Conservation (phyloP, 192 early-diverging fungal species). For the Backusella mclennaniae region DNA sequence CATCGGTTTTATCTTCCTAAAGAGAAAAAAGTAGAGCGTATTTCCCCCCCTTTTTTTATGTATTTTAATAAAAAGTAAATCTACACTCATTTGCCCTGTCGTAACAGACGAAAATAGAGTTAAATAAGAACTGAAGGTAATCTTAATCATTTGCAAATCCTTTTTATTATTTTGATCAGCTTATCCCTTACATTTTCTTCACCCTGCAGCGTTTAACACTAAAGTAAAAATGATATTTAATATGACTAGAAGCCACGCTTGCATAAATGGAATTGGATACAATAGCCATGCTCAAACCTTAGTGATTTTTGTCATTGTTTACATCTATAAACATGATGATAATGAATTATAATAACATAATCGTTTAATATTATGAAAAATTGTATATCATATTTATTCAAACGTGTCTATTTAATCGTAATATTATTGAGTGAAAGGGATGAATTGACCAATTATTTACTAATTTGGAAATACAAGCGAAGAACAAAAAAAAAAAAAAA, state of each 20-base stretch:
- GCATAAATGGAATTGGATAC: not conserved
- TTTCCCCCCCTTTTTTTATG: not conserved
- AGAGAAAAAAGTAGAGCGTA: not conserved
- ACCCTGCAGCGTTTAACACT: conserved; percentile 1
- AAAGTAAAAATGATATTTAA: conserved; percentile 9
- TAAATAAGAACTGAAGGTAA: not conserved
- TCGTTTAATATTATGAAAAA: not conserved
- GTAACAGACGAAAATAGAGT: not conserved
- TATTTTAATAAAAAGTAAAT: not conserved
- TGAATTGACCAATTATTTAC: not conserved
- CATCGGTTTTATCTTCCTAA: conserved; percentile 5
- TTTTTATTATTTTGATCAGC: not conserved
- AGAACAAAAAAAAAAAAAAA: not conserved
- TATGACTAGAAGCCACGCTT: conserved; percentile 1
- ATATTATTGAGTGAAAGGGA: not conserved
- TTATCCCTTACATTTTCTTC: conserved; percentile 9
- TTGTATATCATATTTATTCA: not conserved
- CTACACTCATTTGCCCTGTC: not conserved
- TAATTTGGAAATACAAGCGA: not conserved
- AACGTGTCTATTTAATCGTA: not conserved
- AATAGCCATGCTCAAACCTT: not conserved
- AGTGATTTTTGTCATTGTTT: not conserved
- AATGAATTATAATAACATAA: too few species aligned
- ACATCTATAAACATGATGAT: not conserved
- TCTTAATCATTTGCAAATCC: not conserved